These are phyloP conservation scores for Rheum nobile DNA, from an alignment of 148 eudicot genomes.

Conservation along the genomic window DNA sequence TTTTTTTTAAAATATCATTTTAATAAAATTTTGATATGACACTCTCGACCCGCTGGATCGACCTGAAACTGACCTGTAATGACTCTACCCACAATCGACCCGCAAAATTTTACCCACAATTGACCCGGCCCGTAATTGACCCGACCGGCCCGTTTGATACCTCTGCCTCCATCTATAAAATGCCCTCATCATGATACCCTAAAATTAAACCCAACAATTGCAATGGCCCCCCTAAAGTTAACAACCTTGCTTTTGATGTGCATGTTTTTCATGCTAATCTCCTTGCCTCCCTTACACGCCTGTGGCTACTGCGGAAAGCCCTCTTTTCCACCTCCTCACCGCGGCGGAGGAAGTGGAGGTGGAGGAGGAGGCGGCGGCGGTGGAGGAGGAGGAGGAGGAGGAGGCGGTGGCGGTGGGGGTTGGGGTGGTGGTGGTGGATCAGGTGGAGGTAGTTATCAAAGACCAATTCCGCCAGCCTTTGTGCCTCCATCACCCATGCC, in stretches of 20 bases:
- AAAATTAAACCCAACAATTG: background rate
- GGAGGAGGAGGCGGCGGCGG: background rate
- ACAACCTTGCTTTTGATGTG: constrained; percentile 31
- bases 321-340: constrained; percentile 29
- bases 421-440: background rate
- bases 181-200: background rate
- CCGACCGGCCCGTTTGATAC: too few relatives aligned
- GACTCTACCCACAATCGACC: too few relatives aligned
- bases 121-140: too few relatives aligned
- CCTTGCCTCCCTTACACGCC: constrained; percentile 55
- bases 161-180: background rate
- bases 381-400: background rate
- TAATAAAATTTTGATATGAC: too few relatives aligned
- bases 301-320: constrained; percentile 48
- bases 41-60: too few relatives aligned
- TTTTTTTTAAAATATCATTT: too few relatives aligned
- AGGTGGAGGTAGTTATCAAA: background rate
- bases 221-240: constrained; percentile 14
- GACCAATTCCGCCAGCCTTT: constrained; percentile 1
- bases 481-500: background rate
- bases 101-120: too few relatives aligned
- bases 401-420: constrained; percentile 6
- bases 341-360: constrained; percentile 1
- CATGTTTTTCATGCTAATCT: constrained; percentile 45
- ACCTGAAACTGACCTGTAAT: too few relatives aligned